Evolutionary conservation across 2,329 filamentous ascomycete genomes (phyloP), one percentile per base, ranked within the genome.

Genomic region (Capronia americana): DNA sequence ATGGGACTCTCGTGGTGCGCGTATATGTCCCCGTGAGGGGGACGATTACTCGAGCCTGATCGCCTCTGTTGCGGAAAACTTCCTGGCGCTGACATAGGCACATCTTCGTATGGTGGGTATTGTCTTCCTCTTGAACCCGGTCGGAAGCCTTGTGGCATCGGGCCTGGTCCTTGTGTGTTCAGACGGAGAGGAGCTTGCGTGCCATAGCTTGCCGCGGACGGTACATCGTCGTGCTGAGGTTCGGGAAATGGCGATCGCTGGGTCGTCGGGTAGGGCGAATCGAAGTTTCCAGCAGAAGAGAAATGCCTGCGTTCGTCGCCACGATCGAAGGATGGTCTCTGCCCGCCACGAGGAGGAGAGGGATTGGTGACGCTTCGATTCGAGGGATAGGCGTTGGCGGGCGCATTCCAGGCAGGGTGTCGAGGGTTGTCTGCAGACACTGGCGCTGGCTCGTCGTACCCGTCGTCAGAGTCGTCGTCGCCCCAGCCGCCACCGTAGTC

Each of bases 401-500:
- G 72, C 26, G 57, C 26, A 7, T 32, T 61, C 64, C 61, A 69
- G 20, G 23, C 64, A 51, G 64, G 64, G 28, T 65, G 61, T 41
- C 60, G 41, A 20, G 64, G 38, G 28, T 54, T 61, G 48, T 46
- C 73, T 32, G 74, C 76, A 34, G 74, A 72, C 48, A 70, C 62
- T 66, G 73, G 70, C 17, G 71, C 67, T 32, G 73, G 73, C 53
- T 85, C 82, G 62, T 85, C 83, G 61, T 88, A 80, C 3, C 84
- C 82, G 14, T 61, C 84, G 51, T 81, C 80, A 34, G 53, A 55
- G 34, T 88, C 84, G 51, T 80, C 80, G 38, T 87, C 90, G 41
- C 92, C 94, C 93, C 94, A 97, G 75, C 97, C 94, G 69, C 93
- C 94, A 74, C 94, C 93, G 75, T 98, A 98, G 75, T 88, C 91